These are phyloP conservation scores for Euphrasia confusa DNA, from an alignment of 257 asterid genomes.

Conservation along the genomic window DNA sequence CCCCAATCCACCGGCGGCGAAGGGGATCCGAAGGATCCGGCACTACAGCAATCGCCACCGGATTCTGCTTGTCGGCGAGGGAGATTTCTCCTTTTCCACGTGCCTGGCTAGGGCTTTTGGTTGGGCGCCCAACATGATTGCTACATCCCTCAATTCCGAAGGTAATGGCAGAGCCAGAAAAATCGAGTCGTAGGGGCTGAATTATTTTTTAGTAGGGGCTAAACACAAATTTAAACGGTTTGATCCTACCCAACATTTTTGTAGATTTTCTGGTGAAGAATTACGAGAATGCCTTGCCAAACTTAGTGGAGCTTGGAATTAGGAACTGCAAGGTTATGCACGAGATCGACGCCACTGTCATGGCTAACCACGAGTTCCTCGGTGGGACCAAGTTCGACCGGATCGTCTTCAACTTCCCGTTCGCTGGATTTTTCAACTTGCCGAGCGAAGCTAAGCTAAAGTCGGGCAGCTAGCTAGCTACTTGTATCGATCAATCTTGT, in stretches of 20 bases:
- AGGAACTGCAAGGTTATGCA: slow-evolving; percentile 26
- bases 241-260: neutral
- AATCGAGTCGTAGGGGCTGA: no score
- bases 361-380: slow-evolving; percentile 14
- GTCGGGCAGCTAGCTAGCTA: slow-evolving; percentile 23
- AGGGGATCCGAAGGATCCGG: slow-evolving; percentile 23
- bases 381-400: slow-evolving; percentile 24
- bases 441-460: slow-evolving; percentile 20
- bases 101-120: slow-evolving; percentile 27
- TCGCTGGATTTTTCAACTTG: slow-evolving; percentile 32
- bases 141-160: slow-evolving; percentile 37
- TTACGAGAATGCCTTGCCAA: slow-evolving; percentile 15
- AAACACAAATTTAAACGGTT: no score
- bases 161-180: no score
- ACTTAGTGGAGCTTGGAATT: slow-evolving; percentile 14
- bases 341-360: slow-evolving; percentile 24
- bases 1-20: neutral
- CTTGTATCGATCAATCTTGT: neutral
- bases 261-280: slow-evolving; percentile 24
- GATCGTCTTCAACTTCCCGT: slow-evolving; percentile 31
- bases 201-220: no score
- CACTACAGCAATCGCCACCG: slow-evolving; percentile 30
- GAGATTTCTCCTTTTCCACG: slow-evolving; percentile 39
- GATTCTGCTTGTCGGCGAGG: slow-evolving; percentile 39
- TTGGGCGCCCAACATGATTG: slow-evolving; percentile 28